These are phyloP conservation scores for Monosporascus cannonballus DNA, from an alignment of 2,329 filamentous ascomycete species.

Conservation along the genomic window DNA sequence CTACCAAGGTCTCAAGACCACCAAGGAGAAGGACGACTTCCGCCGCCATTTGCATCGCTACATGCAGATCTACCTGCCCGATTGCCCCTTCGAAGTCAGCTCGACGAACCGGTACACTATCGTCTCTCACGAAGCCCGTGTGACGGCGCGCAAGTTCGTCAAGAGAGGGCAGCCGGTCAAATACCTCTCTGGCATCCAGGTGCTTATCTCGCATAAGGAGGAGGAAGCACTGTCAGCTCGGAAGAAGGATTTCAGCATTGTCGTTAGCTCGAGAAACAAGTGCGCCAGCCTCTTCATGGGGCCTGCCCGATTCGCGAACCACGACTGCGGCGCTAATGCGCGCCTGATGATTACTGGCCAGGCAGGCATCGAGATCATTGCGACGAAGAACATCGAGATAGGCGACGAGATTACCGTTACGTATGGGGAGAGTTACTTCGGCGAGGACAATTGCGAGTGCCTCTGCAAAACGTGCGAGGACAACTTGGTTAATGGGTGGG, in stretches of 20 bases:
- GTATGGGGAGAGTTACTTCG: constrained; percentile 95
- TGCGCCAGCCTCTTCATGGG: constrained; percentile 88
- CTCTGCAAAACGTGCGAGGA: constrained; percentile 84
- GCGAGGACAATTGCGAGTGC: constrained; percentile 90
- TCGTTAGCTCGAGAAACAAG: constrained; percentile 88
- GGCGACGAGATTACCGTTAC: constrained; percentile 96
- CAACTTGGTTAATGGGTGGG: constrained; percentile 75
- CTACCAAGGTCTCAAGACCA: constrained; percentile 58
- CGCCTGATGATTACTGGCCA: constrained; percentile 76
- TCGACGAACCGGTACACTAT: constrained; percentile 95
- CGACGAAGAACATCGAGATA: constrained; percentile 70
- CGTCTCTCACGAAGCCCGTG: constrained; percentile 77
- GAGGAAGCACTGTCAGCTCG: constrained; percentile 73
- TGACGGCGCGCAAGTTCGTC: constrained; percentile 75
- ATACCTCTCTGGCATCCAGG: constrained; percentile 85
- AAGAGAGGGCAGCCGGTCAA: constrained; percentile 80
- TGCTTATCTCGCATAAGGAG: constrained; percentile 87
- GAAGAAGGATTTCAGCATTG: constrained; percentile 94
- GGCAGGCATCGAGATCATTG: constrained; percentile 86
- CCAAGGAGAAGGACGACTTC: constrained; percentile 83
- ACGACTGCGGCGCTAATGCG: constrained; percentile 92
- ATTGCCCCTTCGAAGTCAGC: constrained; percentile 88
- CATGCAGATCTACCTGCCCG: constrained; percentile 84
- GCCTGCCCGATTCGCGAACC: constrained; percentile 92
- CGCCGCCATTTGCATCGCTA: constrained; percentile 81